Conservation (phyloP, 345 rosid species). For the Leavenworthia alabamica region DNA sequence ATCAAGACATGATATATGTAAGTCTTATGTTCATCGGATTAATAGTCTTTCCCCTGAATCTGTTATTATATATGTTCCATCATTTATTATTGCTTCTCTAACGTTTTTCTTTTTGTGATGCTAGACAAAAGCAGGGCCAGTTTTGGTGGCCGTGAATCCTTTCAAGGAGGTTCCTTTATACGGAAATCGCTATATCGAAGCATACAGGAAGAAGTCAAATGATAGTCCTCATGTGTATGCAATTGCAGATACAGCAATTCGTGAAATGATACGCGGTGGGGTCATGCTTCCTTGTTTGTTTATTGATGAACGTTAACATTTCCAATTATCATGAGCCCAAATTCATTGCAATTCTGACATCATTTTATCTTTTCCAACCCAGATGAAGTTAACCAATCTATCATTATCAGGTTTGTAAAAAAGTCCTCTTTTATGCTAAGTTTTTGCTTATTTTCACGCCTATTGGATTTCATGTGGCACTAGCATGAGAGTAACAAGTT, state of each 20-base stretch:
- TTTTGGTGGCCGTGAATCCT: slow-evolving; percentile 94
- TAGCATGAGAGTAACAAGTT: background rate
- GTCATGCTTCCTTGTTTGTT: slow-evolving; percentile 17
- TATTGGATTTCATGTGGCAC: background rate
- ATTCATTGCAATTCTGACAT: slow-evolving; percentile 18
- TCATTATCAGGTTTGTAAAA: slow-evolving; percentile 84
- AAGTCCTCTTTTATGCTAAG: background rate
- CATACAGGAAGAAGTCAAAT: slow-evolving; percentile 64
- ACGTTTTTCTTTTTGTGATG: slow-evolving; percentile 15
- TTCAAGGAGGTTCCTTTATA: slow-evolving; percentile 84
- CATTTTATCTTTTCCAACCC: slow-evolving; percentile 32
- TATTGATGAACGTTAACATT: background rate
- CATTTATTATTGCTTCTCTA: slow-evolving; percentile 7
- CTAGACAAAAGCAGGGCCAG: slow-evolving; percentile 98
- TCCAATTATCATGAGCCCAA: background rate
- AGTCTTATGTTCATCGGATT: slow-evolving; percentile 30
- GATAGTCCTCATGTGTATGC: slow-evolving; percentile 96
- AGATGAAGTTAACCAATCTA: slow-evolving; percentile 99
- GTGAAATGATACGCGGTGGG: slow-evolving; percentile 93
- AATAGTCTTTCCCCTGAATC: slow-evolving; percentile 6
- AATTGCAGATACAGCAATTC: slow-evolving; percentile 90
- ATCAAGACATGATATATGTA: slow-evolving; percentile 88
- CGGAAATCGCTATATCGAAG: slow-evolving; percentile 73
- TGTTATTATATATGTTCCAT: background rate
- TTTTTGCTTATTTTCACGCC: background rate